Base-by-base conservation (phyloP, 176 grass and related monocot genomes). In the Paspalum vaginatum region DNA sequence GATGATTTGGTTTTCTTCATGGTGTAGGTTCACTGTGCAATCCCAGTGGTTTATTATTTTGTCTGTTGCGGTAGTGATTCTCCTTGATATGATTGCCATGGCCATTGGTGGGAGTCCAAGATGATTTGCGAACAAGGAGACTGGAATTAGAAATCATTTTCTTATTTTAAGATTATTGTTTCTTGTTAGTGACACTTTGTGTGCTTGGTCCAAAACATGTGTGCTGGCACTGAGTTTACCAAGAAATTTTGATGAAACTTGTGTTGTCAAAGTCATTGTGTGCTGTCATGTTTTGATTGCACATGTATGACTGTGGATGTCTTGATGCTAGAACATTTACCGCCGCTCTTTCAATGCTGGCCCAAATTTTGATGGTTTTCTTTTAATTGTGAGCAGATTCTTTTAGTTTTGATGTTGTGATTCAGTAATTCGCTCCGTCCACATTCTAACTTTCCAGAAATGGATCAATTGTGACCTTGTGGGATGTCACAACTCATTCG, bases 201-300 rank as follows among this genome's bases (percentile, higher is more conserved):
- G 5, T 86, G 68, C 17, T 7, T 61, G 66, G 52, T 86, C 72
- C 60, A 54, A 78, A 78, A 39, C 67, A 60, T 82, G 83, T 78
- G 67, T 67, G 73, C 78, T 78, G 42, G 51, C 73, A 74, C 79
- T 75, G 66, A 41, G 25, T 86, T 86, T 81, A 85, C 66, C 78
- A 73, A 78, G 66, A 81, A 86, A 89, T 89, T 89, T 89, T 89
- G 83, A 86, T 78, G 73, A 58, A 88, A 82, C 66, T 52, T 78
- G 59, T 78, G 65, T 74, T 74, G 40, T 59, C 50, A 24, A 65
- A 82, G 65, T 90, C 53, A 73, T 74, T 42, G 12, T 63, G 49
- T 65, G 24, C 48, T 24, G n/a, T 59, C 45, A 13, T 82, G 65
- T 70, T 85, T 42, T 52, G 50, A 21, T 65, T 59, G 20, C 65